These are phyloP conservation scores for Trypanosoma lewisi DNA, from an alignment of 208 protist genomes.

Conservation along the genomic window DNA sequence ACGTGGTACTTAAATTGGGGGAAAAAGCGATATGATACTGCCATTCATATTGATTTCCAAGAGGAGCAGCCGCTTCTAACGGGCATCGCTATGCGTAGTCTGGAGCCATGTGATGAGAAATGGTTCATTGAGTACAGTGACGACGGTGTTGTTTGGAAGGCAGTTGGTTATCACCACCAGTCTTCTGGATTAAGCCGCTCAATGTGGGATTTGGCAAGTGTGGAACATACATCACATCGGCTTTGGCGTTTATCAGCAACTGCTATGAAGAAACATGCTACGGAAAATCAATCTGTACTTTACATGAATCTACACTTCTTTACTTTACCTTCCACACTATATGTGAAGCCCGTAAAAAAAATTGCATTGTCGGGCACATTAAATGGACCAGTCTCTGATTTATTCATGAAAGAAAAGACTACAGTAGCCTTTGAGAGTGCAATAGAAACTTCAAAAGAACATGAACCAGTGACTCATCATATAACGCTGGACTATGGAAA, in stretches of 20 bases:
- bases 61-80: constrained; percentile 25
- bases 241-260: constrained; percentile 35
- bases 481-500: constrained; percentile 25
- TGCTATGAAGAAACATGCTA: not conserved
- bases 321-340: constrained; percentile 17
- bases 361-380: constrained; percentile 27
- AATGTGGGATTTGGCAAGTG: constrained; percentile 22
- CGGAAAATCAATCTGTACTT: constrained; percentile 10
- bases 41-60: constrained; percentile 31
- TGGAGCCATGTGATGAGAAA: constrained; percentile 25
- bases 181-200: constrained; percentile 19
- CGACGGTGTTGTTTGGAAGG: constrained; percentile 33
- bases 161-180: constrained; percentile 29
- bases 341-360: constrained; percentile 7
- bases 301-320: constrained; percentile 28
- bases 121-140: constrained; percentile 43
- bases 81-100: constrained; percentile 25
- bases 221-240: constrained; percentile 23
- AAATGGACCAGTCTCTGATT: constrained; percentile 20
- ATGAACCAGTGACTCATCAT: constrained; percentile 13
- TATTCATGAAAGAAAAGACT: constrained; percentile 27
- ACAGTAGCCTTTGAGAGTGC: constrained; percentile 27
- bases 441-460: not conserved
- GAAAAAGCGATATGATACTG: constrained; percentile 13
- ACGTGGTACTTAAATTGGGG: constrained; percentile 36